Evolutionary conservation across 2,329 filamentous ascomycete species (phyloP).

Genomic region (Microdochium nivale): DNA sequence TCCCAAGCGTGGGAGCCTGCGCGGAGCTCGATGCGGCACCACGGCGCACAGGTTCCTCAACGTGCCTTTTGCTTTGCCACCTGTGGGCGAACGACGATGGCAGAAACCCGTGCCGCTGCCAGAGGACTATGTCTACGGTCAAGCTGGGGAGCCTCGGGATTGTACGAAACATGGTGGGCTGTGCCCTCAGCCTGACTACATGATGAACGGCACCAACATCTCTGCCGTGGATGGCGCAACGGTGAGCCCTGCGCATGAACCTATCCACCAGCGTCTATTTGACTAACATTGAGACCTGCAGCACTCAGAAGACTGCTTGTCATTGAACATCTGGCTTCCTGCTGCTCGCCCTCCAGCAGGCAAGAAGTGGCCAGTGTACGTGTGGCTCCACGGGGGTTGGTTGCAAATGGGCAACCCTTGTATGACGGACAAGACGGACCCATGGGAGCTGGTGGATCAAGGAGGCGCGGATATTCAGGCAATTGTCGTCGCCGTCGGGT

Average conservation of each 20-base stretch:
- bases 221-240: not conserved
- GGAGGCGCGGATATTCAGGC: not conserved
- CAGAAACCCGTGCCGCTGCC: constrained; percentile 25
- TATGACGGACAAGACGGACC: not conserved
- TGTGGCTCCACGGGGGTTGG: not conserved
- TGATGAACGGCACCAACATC: not conserved
- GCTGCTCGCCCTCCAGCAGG: not conserved
- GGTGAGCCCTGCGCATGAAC: not conserved
- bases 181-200: not conserved
- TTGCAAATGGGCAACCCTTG: not conserved
- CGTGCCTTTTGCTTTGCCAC: constrained; percentile 30
- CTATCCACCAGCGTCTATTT: not conserved
- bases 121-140: not conserved
- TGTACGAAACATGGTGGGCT: not conserved
- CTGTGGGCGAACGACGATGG: constrained; percentile 26
- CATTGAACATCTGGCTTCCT: not conserved
- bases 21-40: not conserved
- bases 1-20: not conserved
- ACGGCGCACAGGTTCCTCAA: not conserved
- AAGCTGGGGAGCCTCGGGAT: not conserved
- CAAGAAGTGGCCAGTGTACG: not conserved
- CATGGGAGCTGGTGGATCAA: not conserved
- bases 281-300: not conserved
- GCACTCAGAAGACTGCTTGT: not conserved
- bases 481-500: not conserved